Evolutionary conservation across 768 basidiomycete genomes (phyloP), one percentile per base, ranked within the genome.

Genomic region (Multifurca ochricompacta): DNA sequence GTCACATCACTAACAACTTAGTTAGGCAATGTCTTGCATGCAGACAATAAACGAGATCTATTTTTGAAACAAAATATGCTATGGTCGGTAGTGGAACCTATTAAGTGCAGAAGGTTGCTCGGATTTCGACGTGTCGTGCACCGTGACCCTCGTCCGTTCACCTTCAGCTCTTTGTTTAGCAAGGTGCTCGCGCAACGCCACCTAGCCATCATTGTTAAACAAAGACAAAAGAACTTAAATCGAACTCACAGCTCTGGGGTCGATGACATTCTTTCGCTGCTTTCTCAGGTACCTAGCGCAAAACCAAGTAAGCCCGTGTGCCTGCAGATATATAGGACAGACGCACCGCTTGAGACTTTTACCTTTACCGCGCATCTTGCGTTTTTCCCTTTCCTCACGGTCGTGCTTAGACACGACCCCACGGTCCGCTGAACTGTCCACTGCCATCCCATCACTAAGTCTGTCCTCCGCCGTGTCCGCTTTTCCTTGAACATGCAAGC

Each of bases 231-330:
- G 50, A 62, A 27, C 30, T 27, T 11, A 6, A 5, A 36, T 14
- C 1, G 14, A 32, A 72, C 78, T 51, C 51, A 89, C 87, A 21
- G 79, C 76, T 21, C 78, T 76, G 21, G 91, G 90, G 66, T 97
- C 93, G 58, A 97, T 80, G 44, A 97, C 89, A 64, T 97, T 96
- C 75, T 94, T 92, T 67, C 91, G 81, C 69, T 95, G 88, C 73
- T 93, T 96, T 63, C 89, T 78, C 58, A 96, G 68, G 67, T 82
- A 87, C 42, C 78, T 80, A 25, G 5, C 13, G 14, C 18, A 39
- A 48, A 13, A 32, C 19, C 14, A 47, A 14, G 10, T 35, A 27
- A 54, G 28, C 37, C 21, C 31, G n/a, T 28, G 36, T 6, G 40
- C 30, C 11, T 2, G 3, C 36, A 44, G n/a, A 14, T 31, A 16